Evolutionary conservation across 108 stramenopile genomes (phyloP), one percentile per base, ranked within the genome.

Genomic region (Cyclotella sp.): DNA sequence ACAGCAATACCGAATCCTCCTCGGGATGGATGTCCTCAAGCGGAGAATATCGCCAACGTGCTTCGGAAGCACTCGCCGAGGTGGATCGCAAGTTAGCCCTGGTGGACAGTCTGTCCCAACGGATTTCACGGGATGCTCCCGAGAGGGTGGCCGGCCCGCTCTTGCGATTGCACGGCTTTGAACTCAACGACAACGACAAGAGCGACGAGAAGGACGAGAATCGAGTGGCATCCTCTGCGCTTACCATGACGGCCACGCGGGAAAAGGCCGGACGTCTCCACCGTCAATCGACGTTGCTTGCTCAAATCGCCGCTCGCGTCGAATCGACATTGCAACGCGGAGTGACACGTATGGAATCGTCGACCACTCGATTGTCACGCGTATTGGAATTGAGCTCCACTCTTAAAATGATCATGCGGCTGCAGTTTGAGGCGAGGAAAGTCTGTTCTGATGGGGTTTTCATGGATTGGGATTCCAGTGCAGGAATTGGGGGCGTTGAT

Each of bases 101-200:
- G 65, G 93, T 94, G 52, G 87, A 89, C 66, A 89, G 89, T 57
- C 70, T 94, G 77, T 87, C 90, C 26, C 90, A 90, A 43, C 77
- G 91, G 42, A 76, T 94, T 0, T 87, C 88, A 13, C 68, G 93
- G 39, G 91, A 91, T 42, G 77, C 73, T 34, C 93, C 93, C 2
- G 91, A 89, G 71, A 84, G 84, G n/a, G 87, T 94, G 43, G 90
- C 93, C 13, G 93, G 85, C 18, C 90, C 90, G 7, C 73, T 94
- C 40, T 52, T 94, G 26, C 57, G 80, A 54, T 64, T 92, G 79
- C 93, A 94, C 69, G 93, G 93, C 21, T 88, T 88, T 77, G 77
- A 73, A 15, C 52, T 78, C 55, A 24, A 11, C 30, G 70, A 51
- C 14, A 18, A 39, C 16, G 34, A 15, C 15, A 62, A 45, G 43